phyloP scores from a whole-genome alignment of 2,329 filamentous ascomycete species.

The Pseudogymnoascus sp. region DNA sequence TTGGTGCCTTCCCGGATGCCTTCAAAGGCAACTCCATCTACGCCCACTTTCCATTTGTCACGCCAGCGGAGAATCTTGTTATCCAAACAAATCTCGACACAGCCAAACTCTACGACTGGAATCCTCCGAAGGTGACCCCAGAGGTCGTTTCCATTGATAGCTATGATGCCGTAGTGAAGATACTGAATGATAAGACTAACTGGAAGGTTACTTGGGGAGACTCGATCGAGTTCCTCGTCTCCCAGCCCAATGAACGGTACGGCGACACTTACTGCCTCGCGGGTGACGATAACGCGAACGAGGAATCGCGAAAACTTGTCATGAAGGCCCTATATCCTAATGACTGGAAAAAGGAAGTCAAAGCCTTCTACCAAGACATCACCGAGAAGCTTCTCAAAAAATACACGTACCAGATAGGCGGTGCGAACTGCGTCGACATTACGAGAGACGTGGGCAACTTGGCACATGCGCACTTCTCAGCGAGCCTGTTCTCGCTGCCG shows the following conservation, averaged over 20 bases:
- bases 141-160: constrained; percentile 51
- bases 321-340: constrained; percentile 52
- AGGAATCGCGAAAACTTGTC: constrained; percentile 46
- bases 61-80: constrained; percentile 63
- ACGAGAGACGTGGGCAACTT: constrained; percentile 50
- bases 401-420: constrained; percentile 57
- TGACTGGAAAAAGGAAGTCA: constrained; percentile 55
- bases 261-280: constrained; percentile 51
- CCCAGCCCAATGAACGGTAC: constrained; percentile 41
- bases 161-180: constrained; percentile 52
- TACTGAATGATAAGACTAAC: constrained; percentile 50
- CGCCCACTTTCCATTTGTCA: constrained; percentile 49
- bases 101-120: constrained; percentile 62
- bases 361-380: constrained; percentile 59
- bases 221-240: constrained; percentile 56
- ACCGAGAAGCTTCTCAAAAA: constrained; percentile 54
- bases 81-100: constrained; percentile 63
- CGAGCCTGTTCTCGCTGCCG: constrained; percentile 47
- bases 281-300: constrained; percentile 42
- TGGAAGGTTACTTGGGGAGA: constrained; percentile 62
- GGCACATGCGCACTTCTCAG: constrained; percentile 48
- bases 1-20: constrained; percentile 72
- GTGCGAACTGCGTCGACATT: constrained; percentile 53
- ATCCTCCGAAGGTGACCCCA: constrained; percentile 47
- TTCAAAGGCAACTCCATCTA: constrained; percentile 74